phyloP scores from a whole-genome alignment of 495 filamentous ascomycete genomes.

The Hypoxylon crocopeplum region DNA sequence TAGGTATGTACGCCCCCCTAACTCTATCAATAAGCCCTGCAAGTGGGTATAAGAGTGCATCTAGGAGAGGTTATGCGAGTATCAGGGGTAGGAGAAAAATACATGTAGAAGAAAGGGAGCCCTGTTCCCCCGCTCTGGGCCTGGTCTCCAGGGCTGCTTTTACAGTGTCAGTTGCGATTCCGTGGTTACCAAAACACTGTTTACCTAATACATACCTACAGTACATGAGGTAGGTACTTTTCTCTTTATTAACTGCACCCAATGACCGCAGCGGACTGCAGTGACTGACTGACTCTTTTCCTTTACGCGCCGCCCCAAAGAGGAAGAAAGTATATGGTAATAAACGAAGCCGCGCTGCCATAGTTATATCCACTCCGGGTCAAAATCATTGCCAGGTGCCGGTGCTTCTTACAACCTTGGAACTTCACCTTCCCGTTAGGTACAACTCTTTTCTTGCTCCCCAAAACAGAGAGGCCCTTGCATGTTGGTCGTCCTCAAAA shows the following conservation, averaged over 20 bases:
- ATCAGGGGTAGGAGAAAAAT: background rate
- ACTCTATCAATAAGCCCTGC: too few relatives aligned
- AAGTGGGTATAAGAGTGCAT: too few relatives aligned
- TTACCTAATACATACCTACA: too few relatives aligned
- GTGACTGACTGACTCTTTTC: slow-evolving; percentile 22
- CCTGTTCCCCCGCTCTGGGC: slow-evolving; percentile 34
- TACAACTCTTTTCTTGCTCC: background rate
- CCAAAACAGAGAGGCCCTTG: slow-evolving; percentile 4
- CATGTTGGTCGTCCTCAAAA: slow-evolving; percentile 7
- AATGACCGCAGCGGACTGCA: too few relatives aligned
- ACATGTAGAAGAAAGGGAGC: background rate
- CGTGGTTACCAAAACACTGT: background rate
- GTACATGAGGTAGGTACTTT: too few relatives aligned
- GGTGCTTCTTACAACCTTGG: slow-evolving; percentile 11
- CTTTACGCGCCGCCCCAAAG: slow-evolving; percentile 33
- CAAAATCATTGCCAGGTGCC: slow-evolving; percentile 21
- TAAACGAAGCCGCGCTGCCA: slow-evolving; percentile 32
- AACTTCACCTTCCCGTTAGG: background rate
- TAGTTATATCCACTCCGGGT: slow-evolving; percentile 28
- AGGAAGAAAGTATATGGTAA: slow-evolving; percentile 6
- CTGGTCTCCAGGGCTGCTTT: too few relatives aligned
- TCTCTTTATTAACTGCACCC: too few relatives aligned
- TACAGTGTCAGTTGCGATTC: background rate
- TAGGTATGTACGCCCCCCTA: too few relatives aligned
- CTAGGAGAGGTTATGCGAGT: background rate